Evolutionary conservation across 352 stramenopile genomes (phyloP), one percentile per base, ranked within the genome.

Genomic region (Globisporangium alternatum): DNA sequence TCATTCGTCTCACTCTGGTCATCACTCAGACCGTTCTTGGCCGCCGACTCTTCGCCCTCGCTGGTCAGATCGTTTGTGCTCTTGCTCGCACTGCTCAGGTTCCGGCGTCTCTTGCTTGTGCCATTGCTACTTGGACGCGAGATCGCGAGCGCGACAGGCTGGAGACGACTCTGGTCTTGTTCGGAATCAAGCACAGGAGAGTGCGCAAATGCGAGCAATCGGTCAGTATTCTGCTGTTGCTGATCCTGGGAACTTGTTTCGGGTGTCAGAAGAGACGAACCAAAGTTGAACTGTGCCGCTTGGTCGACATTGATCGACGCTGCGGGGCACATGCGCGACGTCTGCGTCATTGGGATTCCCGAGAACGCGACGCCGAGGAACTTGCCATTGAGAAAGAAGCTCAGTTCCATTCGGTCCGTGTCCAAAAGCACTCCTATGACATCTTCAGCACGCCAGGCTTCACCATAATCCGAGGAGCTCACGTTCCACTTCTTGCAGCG

Each of bases 301-400:
- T 98, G 93, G 10, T 88, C 75, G 0, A 91, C 84, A 70, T 96
- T 97, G 39, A 98, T 69, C 0, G 89, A 97, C 3, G 85, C 76
- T 1, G 91, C 92, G 8, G 93, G 93, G 41, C 78, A 90, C 47
- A 97, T 78, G 4, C 72, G 62, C 1, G 77, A 82, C 30, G 44
- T 80, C 51, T 66, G 9, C 30, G 70, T 75, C 19, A 91, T 66
- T 0, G 77, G 65, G 4, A 91, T 64, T 1, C 55, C 74, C 5
- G 71, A 71, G 69, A 97, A 98, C 0, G 90, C 92, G 28, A 91
- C 68, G 1, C 91, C 93, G 19, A 98, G 73, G 60, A 93, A 86
- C 12, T 81, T 75, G n/a, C 91, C 92, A 74, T 98, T 98, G 4
- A 98, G 58, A 54, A 93, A 89, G 66, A 92, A 98, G 30, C 85